These are phyloP conservation scores for Gossypium herbaceum DNA, from an alignment of 345 rosid species.

Conservation along the genomic window DNA sequence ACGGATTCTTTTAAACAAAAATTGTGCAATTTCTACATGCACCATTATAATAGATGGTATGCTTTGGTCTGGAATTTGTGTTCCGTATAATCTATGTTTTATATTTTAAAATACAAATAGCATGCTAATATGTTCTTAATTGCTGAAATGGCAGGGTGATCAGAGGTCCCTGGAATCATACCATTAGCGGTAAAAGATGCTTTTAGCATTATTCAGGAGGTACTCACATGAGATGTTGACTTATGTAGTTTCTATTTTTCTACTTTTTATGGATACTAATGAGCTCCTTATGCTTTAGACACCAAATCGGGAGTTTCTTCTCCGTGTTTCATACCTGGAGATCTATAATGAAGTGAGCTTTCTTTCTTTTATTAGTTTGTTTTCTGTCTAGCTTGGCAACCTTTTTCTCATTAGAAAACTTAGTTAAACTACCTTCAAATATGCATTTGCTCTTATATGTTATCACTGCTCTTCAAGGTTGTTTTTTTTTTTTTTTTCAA, in stretches of 20 bases:
- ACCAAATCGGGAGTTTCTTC: slow-evolving; percentile 92
- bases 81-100: not conserved
- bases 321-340: slow-evolving; percentile 95
- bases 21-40: not conserved
- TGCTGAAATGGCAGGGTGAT: slow-evolving; percentile 77
- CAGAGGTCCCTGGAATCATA: slow-evolving; percentile 98
- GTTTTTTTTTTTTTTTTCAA: not conserved
- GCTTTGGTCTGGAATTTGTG: not conserved
- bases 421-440: slow-evolving; percentile 28
- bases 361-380: slow-evolving; percentile 9
- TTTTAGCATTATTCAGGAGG: slow-evolving; percentile 98
- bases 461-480: slow-evolving; percentile 21
- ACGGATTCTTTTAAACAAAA: not conserved
- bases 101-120: not conserved
- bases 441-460: slow-evolving; percentile 18
- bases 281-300: slow-evolving; percentile 46
- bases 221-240: slow-evolving; percentile 37
- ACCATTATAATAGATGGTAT: not conserved
- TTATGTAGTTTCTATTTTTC: not conserved
- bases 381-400: slow-evolving; percentile 9
- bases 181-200: slow-evolving; percentile 97
- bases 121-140: slow-evolving; percentile 3
- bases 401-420: slow-evolving; percentile 23
- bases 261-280: slow-evolving; percentile 16
- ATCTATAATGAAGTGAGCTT: slow-evolving; percentile 89